These are phyloP conservation scores for Penicillium waksmanii DNA, from an alignment of 495 filamentous ascomycete genomes.

Conservation along the genomic window DNA sequence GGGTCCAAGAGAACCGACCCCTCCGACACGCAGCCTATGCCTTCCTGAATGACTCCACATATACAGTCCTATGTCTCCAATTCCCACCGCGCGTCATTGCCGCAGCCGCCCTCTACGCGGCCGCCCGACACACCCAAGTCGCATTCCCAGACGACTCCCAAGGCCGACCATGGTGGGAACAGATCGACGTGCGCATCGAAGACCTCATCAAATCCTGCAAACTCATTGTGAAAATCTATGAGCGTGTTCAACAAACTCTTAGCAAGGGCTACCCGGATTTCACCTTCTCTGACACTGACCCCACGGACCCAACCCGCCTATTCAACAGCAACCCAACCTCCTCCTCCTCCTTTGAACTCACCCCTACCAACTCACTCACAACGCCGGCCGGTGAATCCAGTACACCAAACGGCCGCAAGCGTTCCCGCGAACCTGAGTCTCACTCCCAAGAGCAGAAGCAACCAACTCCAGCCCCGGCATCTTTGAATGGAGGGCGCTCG, in stretches of 20 bases:
- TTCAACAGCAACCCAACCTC: conserved; percentile 28
- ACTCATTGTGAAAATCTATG: conserved; percentile 75
- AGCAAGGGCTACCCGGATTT: conserved; percentile 48
- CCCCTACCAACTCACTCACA: conserved; percentile 21
- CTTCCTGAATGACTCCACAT: conserved; percentile 85
- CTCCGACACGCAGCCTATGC: conserved; percentile 86
- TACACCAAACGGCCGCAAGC: conserved; percentile 40
- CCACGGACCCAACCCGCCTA: conserved; percentile 36
- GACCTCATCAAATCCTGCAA: conserved; percentile 68
- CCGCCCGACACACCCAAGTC: conserved; percentile 67
- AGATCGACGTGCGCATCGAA: conserved; percentile 62
- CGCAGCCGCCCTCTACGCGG: conserved; percentile 84
- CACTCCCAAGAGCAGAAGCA: conserved; percentile 16
- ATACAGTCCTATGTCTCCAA: conserved; percentile 84
- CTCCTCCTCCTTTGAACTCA: neutral
- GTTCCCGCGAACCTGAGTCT: conserved; percentile 48
- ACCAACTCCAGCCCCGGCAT: conserved; percentile 13
- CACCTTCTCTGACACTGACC: conserved; percentile 28
- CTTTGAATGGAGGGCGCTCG: conserved; percentile 37
- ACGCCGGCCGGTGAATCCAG: conserved; percentile 26
- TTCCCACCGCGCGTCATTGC: conserved; percentile 79
- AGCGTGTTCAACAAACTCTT: conserved; percentile 58
- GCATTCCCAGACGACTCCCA: conserved; percentile 71
- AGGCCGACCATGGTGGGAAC: conserved; percentile 88
- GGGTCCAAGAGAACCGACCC: conserved; percentile 69